Percentiles rank a stretch among this genome's conserved stretches.
Evolutionary conservation across 768 basidiomycete genomes (phyloP).

Genomic region (Thelephora ganbajun): DNA sequence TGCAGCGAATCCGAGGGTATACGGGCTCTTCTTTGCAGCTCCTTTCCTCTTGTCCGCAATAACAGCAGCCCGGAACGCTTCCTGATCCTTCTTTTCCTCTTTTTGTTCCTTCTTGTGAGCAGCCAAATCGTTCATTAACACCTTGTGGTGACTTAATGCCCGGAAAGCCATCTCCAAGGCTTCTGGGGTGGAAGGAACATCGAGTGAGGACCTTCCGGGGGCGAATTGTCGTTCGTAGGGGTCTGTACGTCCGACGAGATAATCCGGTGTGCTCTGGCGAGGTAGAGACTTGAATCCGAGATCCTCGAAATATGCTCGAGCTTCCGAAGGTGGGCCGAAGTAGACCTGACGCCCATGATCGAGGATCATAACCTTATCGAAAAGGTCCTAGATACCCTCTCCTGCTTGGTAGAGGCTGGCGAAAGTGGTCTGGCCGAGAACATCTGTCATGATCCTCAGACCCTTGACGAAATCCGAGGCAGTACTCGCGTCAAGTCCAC

Average conservation of each 20-base stretch:
- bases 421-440: slow-evolving; percentile 72
- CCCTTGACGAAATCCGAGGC: slow-evolving; percentile 77
- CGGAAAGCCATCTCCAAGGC: slow-evolving; percentile 53
- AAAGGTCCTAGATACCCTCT: slow-evolving; percentile 61
- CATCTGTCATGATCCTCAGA: slow-evolving; percentile 70
- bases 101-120: slow-evolving; percentile 45
- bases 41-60: slow-evolving; percentile 65
- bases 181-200: slow-evolving; percentile 56
- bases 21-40: slow-evolving; percentile 67
- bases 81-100: slow-evolving; percentile 51
- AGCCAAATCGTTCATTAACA: slow-evolving; percentile 30
- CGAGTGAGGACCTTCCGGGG: slow-evolving; percentile 36
- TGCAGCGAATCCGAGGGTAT: slow-evolving; percentile 63
- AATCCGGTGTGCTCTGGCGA: slow-evolving; percentile 78
- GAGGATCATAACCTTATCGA: slow-evolving; percentile 82
- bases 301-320: slow-evolving; percentile 64
- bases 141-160: slow-evolving; percentile 28
- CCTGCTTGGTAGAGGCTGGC: slow-evolving; percentile 66
- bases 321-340: slow-evolving; percentile 61
- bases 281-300: slow-evolving; percentile 64
- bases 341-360: slow-evolving; percentile 73
- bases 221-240: slow-evolving; percentile 75
- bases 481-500: slow-evolving; percentile 75
- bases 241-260: slow-evolving; percentile 73
- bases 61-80: slow-evolving; percentile 66